These are phyloP conservation scores for Hemileia vastatrix DNA, from an alignment of 1,284 basidiomycete genomes.

Conservation along the genomic window DNA sequence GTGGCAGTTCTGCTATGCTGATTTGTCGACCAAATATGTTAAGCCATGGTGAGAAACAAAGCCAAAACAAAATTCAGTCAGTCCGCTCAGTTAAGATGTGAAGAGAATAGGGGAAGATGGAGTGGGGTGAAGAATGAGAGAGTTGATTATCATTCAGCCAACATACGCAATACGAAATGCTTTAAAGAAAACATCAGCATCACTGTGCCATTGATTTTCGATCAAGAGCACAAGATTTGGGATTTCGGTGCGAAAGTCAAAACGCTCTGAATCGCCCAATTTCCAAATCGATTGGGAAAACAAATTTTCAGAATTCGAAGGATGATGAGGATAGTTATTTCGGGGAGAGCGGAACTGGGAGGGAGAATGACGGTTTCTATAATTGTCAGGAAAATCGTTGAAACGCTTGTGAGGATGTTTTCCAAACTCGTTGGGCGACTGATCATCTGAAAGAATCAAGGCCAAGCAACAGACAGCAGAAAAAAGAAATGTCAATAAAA, in stretches of 20 bases:
- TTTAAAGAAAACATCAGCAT: constrained; percentile 23
- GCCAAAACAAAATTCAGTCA: neutral
- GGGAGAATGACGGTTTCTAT: no score
- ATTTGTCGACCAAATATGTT: neutral
- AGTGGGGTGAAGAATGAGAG: neutral
- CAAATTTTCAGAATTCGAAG: no score
- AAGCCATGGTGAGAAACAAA: no score
- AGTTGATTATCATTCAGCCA: neutral
- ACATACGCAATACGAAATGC: constrained; percentile 35
- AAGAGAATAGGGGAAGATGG: neutral
- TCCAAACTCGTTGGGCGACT: no score
- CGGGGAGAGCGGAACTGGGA: no score
- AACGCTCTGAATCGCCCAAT: constrained; percentile 25
- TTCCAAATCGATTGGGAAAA: constrained; percentile 11
- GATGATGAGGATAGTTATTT: no score
- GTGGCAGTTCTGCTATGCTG: constrained; percentile 76
- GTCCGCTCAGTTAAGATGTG: neutral
- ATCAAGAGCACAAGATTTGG: constrained; percentile 25
- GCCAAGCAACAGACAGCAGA: no score
- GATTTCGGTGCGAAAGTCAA: constrained; percentile 26
- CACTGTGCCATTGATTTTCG: constrained; percentile 25
- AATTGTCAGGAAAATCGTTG: no score
- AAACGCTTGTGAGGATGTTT: no score
- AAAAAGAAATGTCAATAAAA: no score
- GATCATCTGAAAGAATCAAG: no score